Evolutionary conservation across 2,329 filamentous ascomycete species (phyloP).

Genomic region (Diaporthe sp.): DNA sequence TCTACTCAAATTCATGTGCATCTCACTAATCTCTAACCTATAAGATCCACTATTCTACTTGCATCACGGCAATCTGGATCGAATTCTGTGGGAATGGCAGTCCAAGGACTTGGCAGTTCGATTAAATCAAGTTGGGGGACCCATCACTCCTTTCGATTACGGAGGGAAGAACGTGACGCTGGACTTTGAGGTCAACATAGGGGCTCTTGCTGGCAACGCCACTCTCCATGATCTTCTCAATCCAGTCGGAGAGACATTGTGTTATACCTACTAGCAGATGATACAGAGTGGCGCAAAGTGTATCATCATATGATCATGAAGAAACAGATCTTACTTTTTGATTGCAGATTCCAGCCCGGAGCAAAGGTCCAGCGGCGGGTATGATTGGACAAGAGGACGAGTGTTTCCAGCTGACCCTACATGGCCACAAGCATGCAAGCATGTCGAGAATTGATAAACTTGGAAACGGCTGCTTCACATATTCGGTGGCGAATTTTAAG

Average conservation of each 20-base stretch:
- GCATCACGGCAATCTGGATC: neutral
- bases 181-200: neutral
- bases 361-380: too few relatives aligned
- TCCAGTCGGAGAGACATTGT: neutral
- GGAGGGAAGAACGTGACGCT: neutral
- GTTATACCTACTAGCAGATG: neutral
- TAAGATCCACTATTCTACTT: slow-evolving; percentile 5
- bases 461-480: neutral
- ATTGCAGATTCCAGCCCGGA: neutral
- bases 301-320: neutral
- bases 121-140: neutral
- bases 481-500: neutral
- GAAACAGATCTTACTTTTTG: too few relatives aligned
- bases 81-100: slow-evolving; percentile 2
- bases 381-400: neutral
- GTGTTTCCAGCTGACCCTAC: too few relatives aligned
- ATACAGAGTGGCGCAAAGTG: neutral
- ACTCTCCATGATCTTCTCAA: neutral
- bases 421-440: neutral
- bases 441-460: neutral
- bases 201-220: slow-evolving; percentile 2
- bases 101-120: neutral
- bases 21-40: neutral
- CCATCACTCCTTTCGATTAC: neutral
- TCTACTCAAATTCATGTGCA: neutral